Conservation (phyloP, 2,329 filamentous ascomycete species). For the Acrodontium crateriforme region DNA sequence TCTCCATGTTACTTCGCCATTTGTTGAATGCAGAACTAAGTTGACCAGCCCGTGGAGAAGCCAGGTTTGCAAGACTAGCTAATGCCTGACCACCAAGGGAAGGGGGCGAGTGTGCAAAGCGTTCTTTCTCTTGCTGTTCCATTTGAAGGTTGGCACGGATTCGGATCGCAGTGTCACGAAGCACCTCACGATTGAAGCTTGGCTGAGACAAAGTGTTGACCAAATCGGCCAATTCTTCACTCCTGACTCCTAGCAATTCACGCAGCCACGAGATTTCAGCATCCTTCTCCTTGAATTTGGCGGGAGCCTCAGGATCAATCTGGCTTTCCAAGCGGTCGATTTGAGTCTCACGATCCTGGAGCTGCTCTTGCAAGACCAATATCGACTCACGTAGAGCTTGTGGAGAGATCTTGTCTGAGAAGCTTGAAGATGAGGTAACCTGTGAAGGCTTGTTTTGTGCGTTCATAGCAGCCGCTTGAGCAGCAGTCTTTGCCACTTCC, state of each 20-base stretch:
- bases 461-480: conserved; percentile 66
- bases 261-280: conserved; percentile 92
- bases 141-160: conserved; percentile 91
- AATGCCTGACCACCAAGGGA: conserved; percentile 42
- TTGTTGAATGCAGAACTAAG: conserved; percentile 96
- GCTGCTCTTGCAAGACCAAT: conserved; percentile 87
- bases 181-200: conserved; percentile 57
- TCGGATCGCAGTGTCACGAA: conserved; percentile 83
- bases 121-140: conserved; percentile 91
- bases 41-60: conserved; percentile 72
- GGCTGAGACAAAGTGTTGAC: conserved; percentile 65
- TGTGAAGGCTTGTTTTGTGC: conserved; percentile 15
- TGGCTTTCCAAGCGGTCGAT: conserved; percentile 77
- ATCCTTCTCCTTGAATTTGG: conserved; percentile 78
- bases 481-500: conserved; percentile 77
- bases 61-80: conserved; percentile 60
- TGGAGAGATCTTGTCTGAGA: conserved; percentile 79
- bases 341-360: conserved; percentile 80
- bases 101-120: conserved; percentile 38
- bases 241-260: conserved; percentile 78
- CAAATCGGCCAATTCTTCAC: conserved; percentile 85
- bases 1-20: conserved; percentile 59
- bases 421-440: conserved; percentile 27
- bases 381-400: conserved; percentile 94
- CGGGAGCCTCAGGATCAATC: conserved; percentile 63